These are phyloP conservation scores for Trichothecium sympodiale DNA, from an alignment of 2,329 filamentous ascomycete genomes.

Conservation along the genomic window DNA sequence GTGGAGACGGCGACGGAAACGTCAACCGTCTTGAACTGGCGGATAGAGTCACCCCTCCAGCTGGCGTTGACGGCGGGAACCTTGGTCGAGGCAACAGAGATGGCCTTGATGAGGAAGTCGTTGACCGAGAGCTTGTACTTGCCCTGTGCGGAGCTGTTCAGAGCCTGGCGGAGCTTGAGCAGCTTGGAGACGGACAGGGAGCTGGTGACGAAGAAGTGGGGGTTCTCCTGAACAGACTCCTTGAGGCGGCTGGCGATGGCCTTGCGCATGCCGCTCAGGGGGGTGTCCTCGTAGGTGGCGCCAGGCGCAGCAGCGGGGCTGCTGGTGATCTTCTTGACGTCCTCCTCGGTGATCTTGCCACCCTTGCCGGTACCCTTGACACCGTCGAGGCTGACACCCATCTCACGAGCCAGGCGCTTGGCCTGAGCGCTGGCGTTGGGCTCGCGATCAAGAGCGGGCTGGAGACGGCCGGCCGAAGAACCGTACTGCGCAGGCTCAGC, in stretches of 20 bases:
- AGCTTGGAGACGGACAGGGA: slow-evolving; percentile 90
- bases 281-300: slow-evolving; percentile 70
- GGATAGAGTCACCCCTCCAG: slow-evolving; percentile 84
- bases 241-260: slow-evolving; percentile 86
- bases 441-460: slow-evolving; percentile 76
- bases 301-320: slow-evolving; percentile 42
- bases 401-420: slow-evolving; percentile 76
- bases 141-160: slow-evolving; percentile 81
- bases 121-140: slow-evolving; percentile 99
- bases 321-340: slow-evolving; percentile 78
- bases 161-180: slow-evolving; percentile 84
- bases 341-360: slow-evolving; percentile 82
- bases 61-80: slow-evolving; percentile 93
- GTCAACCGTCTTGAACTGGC: slow-evolving; percentile 86
- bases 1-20: slow-evolving; percentile 94
- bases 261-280: slow-evolving; percentile 91
- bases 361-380: slow-evolving; percentile 81
- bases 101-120: slow-evolving; percentile 98
- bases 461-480: slow-evolving; percentile 62
- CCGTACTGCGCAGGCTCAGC: slow-evolving; percentile 59
- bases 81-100: slow-evolving; percentile 78
- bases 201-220: slow-evolving; percentile 94
- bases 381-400: slow-evolving; percentile 62
- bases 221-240: slow-evolving; percentile 84
- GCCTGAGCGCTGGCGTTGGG: slow-evolving; percentile 62